These are phyloP conservation scores for Phaeosphaeriaceae sp. DNA, from an alignment of 2,329 filamentous ascomycete species.

Conservation along the genomic window DNA sequence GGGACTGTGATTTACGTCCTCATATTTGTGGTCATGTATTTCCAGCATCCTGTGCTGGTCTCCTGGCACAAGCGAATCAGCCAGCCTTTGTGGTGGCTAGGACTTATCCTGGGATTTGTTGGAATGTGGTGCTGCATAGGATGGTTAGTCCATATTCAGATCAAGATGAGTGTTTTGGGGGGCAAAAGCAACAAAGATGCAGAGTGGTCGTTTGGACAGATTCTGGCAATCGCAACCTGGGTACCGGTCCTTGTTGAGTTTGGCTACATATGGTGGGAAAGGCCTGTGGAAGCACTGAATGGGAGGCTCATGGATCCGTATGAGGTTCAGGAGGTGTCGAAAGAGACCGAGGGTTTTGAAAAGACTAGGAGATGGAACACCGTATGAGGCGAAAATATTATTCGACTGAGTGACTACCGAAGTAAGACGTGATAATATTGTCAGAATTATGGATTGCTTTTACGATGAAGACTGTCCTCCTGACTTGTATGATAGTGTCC, in stretches of 20 bases:
- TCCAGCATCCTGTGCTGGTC: neutral
- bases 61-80: neutral
- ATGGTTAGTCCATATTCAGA: slow-evolving; percentile 1
- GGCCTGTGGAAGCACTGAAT: slow-evolving; percentile 1
- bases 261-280: slow-evolving; percentile 4
- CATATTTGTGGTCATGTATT: neutral
- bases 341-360: neutral
- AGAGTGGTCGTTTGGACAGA: slow-evolving; percentile 9
- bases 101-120: neutral
- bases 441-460: too few species aligned
- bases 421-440: too few species aligned
- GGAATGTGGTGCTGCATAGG: slow-evolving; percentile 2
- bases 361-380: neutral
- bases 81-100: neutral
- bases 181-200: neutral
- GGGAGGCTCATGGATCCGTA: slow-evolving; percentile 4
- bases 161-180: neutral
- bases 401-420: too few species aligned
- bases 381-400: neutral
- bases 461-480: too few species aligned
- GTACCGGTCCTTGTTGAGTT: slow-evolving; percentile 9
- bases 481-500: too few species aligned
- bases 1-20: neutral
- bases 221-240: slow-evolving; percentile 8
- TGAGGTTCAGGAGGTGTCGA: neutral